A percentile compares a stretch with the other conserved stretches of the same genome.
phyloP scores from a whole-genome alignment of 148 eudicot species.

The Gaultheria prostrata region DNA sequence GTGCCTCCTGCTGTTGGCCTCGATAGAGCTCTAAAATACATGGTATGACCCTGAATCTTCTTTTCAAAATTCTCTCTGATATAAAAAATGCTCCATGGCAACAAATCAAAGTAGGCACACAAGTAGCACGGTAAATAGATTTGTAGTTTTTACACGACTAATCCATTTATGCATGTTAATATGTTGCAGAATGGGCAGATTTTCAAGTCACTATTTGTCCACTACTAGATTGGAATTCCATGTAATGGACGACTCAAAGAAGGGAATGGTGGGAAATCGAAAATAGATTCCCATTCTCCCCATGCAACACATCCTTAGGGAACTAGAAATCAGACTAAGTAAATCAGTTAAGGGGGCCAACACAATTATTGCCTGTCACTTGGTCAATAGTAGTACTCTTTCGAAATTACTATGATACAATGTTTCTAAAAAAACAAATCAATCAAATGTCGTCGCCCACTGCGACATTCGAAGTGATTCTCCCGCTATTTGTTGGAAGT shows the following conservation, averaged over 20 bases:
- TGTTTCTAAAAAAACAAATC: too few relatives aligned
- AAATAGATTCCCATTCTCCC: background rate
- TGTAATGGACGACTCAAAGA: background rate
- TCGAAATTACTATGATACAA: too few relatives aligned
- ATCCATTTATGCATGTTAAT: background rate
- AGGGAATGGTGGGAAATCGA: background rate
- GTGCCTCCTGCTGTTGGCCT: constrained; percentile 69
- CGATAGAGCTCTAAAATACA: constrained; percentile 65
- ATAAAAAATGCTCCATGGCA: background rate
- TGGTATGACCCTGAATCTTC: constrained; percentile 43
- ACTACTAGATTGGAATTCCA: background rate
- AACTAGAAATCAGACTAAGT: background rate
- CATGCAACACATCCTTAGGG: background rate
- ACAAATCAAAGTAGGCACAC: background rate
- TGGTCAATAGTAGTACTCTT: too few relatives aligned
- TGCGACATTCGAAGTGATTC: too few relatives aligned
- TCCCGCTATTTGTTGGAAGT: too few relatives aligned
- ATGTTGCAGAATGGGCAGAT: background rate
- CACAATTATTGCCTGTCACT: background rate
- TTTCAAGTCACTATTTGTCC: background rate
- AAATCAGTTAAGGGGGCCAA: background rate
- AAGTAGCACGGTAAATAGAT: background rate
- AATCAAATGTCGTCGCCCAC: background rate
- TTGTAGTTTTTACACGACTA: background rate
- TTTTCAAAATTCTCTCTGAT: background rate